A percentile compares a stretch with the other conserved stretches of the same genome.
Conservation (phyloP, 805 yeast species). For the Trichomonascus vanleenenianus region DNA sequence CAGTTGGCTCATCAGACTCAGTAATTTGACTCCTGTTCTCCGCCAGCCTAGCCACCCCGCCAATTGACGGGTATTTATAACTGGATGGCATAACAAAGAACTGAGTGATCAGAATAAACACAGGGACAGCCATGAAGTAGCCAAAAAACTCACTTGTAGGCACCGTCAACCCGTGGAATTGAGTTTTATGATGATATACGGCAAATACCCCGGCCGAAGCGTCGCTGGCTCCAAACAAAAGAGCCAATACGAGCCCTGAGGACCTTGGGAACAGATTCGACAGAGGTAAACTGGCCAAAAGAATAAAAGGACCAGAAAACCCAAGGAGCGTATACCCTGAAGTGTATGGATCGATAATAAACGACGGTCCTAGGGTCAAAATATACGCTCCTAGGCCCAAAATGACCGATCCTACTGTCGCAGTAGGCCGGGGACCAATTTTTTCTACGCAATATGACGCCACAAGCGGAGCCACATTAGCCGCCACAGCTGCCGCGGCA, state of each 20-base stretch:
- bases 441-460: constrained; percentile 76
- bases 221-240: constrained; percentile 91
- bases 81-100: constrained; percentile 70
- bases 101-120: constrained; percentile 69
- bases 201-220: constrained; percentile 84
- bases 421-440: constrained; percentile 75
- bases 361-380: constrained; percentile 22
- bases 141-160: constrained; percentile 55
- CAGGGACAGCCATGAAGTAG: constrained; percentile 63
- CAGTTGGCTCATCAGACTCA: constrained; percentile 2
- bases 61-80: constrained; percentile 59
- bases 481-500: constrained; percentile 77
- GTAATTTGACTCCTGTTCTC: constrained; percentile 52
- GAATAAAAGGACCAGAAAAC: constrained; percentile 89
- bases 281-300: constrained; percentile 82
- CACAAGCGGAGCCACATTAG: constrained; percentile 73
- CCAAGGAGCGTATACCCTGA: constrained; percentile 72
- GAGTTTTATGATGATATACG: constrained; percentile 60
- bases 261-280: constrained; percentile 79
- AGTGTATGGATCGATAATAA: constrained; percentile 56
- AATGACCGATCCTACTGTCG: constrained; percentile 60
- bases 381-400: constrained; percentile 42
- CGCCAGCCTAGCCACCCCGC: constrained; percentile 28
- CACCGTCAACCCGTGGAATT: constrained; percentile 30
- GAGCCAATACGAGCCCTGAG: constrained; percentile 74